Conservation (phyloP, 306 rosid genomes). For the Cucurbita ficifolia region DNA sequence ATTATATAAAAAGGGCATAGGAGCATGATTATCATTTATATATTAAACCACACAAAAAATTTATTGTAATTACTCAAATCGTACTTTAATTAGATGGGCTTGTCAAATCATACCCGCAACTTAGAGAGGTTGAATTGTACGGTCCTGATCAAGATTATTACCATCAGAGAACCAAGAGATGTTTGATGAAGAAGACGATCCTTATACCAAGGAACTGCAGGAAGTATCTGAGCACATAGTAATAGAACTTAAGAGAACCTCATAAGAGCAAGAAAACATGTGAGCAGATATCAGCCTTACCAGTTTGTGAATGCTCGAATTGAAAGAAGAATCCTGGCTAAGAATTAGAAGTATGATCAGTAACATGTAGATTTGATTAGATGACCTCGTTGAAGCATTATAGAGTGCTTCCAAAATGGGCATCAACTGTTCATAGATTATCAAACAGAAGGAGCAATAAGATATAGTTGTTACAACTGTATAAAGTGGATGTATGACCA, state of each 20-base stretch:
- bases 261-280: not conserved
- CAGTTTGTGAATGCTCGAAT: slow-evolving; percentile 94
- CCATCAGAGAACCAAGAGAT: slow-evolving; percentile 94
- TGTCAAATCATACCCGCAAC: slow-evolving; percentile 55
- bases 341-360: slow-evolving; percentile 87
- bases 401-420: slow-evolving; percentile 94
- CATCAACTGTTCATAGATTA: slow-evolving; percentile 46
- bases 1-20: not conserved
- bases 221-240: slow-evolving; percentile 47
- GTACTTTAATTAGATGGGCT: not conserved
- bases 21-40: not conserved
- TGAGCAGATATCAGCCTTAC: slow-evolving; percentile 23
- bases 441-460: not conserved
- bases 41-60: slow-evolving; percentile 2
- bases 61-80: not conserved
- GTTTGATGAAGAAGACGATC: slow-evolving; percentile 95
- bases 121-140: slow-evolving; percentile 92
- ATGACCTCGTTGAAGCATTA: slow-evolving; percentile 63
- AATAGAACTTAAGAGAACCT: slow-evolving; percentile 17
- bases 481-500: not conserved
- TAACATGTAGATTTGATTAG: slow-evolving; percentile 97
- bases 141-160: slow-evolving; percentile 84
- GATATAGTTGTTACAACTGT: not conserved
- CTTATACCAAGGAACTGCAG: slow-evolving; percentile 90
- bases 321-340: slow-evolving; percentile 95